Evolutionary conservation across 495 filamentous ascomycete genomes (phyloP), one percentile per base, ranked within the genome.

Genomic region (Podospora pseudopauciseta): DNA sequence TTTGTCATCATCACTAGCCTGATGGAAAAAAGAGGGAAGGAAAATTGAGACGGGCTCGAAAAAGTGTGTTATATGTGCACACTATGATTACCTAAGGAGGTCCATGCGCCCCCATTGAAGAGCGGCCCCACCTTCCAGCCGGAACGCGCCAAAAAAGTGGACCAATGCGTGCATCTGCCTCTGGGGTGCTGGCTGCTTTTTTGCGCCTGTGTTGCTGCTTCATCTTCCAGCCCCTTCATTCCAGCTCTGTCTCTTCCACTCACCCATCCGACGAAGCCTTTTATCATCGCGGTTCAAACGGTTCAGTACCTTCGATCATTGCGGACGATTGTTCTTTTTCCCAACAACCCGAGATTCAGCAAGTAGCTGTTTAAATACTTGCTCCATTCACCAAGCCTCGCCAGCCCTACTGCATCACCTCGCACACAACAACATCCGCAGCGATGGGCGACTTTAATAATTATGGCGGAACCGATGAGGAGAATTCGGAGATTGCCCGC

Each of bases 401-500:
- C 39, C 39, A 49, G 39, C 39, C 39, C 13, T 49, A 49, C 39
- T 11, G 39, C 39, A 11, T 49, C 39, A 49, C 39, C 9, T 49
- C 39, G 13, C 39, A 16, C 39, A 49, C 39, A 3, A 49, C 15
- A 49, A 49, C 9, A 49, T 16, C 16, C 26, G 61, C 61, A 61
- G 68, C 64, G 60, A 84, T 85, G 82, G 76, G 76, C 57, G 82
- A 85, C 68, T 81, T 80, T 70, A 77, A 71, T 49, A 73, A 91
- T 73, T 94, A 88, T 75, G 90, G 89, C 65, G 88, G 90, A 67
- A 88, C 89, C 5, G 92, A 95, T 28, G 92, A 96, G 79, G 92
- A 95, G 78, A 93, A 92, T 75, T 86, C 86, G 60, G 92, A 96
- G 83, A 85, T 96, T 68, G 89, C 86, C 80, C 91, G 91, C 78